Conservation (phyloP, 257 asterid species). For the Echites panduratus region DNA sequence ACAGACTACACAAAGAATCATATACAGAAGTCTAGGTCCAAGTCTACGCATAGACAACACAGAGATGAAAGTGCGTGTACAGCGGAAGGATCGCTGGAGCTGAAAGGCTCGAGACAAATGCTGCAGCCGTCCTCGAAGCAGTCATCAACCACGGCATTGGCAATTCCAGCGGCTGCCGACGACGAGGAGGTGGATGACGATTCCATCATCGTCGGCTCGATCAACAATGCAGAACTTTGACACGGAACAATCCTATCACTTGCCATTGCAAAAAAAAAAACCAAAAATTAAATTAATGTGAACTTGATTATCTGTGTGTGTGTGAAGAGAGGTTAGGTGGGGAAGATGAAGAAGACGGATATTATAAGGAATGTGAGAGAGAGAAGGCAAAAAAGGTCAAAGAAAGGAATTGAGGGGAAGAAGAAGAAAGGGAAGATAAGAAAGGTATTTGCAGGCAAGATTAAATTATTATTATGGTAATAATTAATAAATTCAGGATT, state of each 20-base stretch:
- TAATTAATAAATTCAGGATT: no score
- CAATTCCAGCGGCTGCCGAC: no score
- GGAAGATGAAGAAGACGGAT: conserved; percentile 20
- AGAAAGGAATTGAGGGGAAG: conserved; percentile 27
- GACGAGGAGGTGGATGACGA: conserved; percentile 1
- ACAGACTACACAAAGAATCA: neutral
- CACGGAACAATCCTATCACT: conserved; percentile 15
- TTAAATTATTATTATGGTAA: no score
- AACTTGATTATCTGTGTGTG: neutral
- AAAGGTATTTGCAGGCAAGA: neutral
- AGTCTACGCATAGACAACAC: neutral
- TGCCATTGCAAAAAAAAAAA: conserved; percentile 6
- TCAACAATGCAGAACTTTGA: conserved; percentile 11
- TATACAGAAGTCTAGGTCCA: neutral
- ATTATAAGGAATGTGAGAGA: conserved; percentile 17
- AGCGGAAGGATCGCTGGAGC: conserved; percentile 18
- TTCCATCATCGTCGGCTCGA: neutral
- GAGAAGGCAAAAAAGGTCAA: conserved; percentile 26
- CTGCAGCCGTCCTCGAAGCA: conserved; percentile 43
- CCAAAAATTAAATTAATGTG: neutral
- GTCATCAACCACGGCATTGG: conserved; percentile 21
- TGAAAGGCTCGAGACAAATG: conserved; percentile 34
- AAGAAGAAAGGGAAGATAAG: conserved; percentile 13
- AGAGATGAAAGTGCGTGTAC: conserved; percentile 11
- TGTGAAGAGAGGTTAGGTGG: conserved; percentile 2